phyloP scores from a whole-genome alignment of 768 basidiomycete genomes.

The Hygrophoropsis aurantiaca region DNA sequence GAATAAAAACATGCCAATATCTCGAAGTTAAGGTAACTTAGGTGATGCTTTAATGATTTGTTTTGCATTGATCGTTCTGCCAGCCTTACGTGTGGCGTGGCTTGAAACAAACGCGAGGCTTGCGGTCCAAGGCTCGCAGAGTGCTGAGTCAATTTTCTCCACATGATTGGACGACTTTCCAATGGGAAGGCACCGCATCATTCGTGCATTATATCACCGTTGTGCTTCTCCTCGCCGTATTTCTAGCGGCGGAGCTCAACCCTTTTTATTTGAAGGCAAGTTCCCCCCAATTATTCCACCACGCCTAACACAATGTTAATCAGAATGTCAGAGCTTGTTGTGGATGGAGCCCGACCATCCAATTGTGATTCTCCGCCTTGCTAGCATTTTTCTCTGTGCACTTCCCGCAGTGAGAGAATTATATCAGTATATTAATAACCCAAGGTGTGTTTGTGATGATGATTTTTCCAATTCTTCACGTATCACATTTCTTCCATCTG shows the following conservation, averaged over 20 bases:
- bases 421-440: slow-evolving; percentile 80
- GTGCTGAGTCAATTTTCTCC: slow-evolving; percentile 85
- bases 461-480: slow-evolving; percentile 1
- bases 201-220: slow-evolving; percentile 76
- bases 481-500: background rate
- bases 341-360: slow-evolving; percentile 95
- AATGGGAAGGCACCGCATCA: slow-evolving; percentile 80
- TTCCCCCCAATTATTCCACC: slow-evolving; percentile 7
- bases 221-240: slow-evolving; percentile 72
- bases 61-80: slow-evolving; percentile 9
- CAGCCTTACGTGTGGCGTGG: slow-evolving; percentile 89
- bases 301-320: slow-evolving; percentile 15
- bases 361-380: slow-evolving; percentile 69
- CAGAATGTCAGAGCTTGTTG: slow-evolving; percentile 47
- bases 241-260: slow-evolving; percentile 82
- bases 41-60: background rate
- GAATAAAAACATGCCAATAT: slow-evolving; percentile 86
- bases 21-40: slow-evolving; percentile 77
- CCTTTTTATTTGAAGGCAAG: slow-evolving; percentile 85
- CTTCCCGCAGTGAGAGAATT: slow-evolving; percentile 83
- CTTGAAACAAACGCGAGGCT: slow-evolving; percentile 70
- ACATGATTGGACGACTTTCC: slow-evolving; percentile 84
- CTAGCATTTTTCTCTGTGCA: slow-evolving; percentile 81
- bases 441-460: slow-evolving; percentile 51
- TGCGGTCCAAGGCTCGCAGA: slow-evolving; percentile 76